Evolutionary conservation across 495 filamentous ascomycete species (phyloP), one percentile per base, ranked within the genome.

Genomic region (Aspergillus haitiensis): DNA sequence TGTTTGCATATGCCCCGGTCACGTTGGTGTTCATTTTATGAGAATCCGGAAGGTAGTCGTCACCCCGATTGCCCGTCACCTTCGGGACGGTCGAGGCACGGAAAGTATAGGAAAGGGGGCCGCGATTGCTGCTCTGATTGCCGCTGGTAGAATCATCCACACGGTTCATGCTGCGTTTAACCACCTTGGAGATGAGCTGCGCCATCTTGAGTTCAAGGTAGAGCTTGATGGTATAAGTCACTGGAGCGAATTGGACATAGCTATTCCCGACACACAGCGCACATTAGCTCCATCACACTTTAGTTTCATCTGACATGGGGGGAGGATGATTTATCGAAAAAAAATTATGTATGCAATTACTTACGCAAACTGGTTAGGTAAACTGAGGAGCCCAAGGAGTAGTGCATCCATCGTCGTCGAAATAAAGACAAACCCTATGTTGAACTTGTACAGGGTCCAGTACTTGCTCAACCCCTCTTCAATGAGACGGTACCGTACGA

Each of bases 121-220:
- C 53, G 12, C 55, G 55, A 34, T 56, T 56, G 39, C 52, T 55
- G 31, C 37, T 55, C 3, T 39, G 21, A 6, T 57, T 31, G 9
- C 44, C 33, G 44, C 55, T 57, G 9, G 55, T 35, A 7, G 42
- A 48, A 7, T 57, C 55, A 34, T 57, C 55, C 18, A 57, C 44
- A 35, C 55, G 44, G 55, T 57, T 48, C 55, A 48, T 57, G 44
- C 55, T 57, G 9, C 55, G 42, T 27, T 35, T 33, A 7, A 57
- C 57, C 47, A 62, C 47, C 49, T 65, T 67, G n/a, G 61, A 70
- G 52, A 82, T 81, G 34, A 82, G 72, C 13, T 67, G 64, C 1
- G 80, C 78, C 80, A 82, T 82, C 16, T 72, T 73, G 70, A 82
- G 77, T 55, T 82, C 81, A 66, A 83, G 81, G 55, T 81, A 78